Conservation (phyloP, 495 filamentous ascomycete genomes). For the Talaromyces proteolyticus region DNA sequence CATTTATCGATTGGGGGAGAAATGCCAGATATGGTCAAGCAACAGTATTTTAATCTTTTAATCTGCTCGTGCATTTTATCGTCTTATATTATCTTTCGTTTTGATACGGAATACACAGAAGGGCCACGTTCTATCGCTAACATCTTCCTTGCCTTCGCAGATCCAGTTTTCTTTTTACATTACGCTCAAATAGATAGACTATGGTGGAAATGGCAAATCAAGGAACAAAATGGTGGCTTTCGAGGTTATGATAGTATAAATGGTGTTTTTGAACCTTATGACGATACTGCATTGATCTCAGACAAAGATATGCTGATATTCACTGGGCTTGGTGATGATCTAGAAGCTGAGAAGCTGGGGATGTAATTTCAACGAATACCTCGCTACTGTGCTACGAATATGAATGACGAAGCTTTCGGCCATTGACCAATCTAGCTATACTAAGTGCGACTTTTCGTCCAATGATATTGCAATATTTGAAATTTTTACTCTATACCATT, state of each 20-base stretch:
- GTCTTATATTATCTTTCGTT: neutral
- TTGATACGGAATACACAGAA: too few relatives aligned
- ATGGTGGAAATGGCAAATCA: slow-evolving; percentile 47
- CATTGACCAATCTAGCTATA: too few relatives aligned
- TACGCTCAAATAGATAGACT: slow-evolving; percentile 50
- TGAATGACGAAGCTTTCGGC: too few relatives aligned
- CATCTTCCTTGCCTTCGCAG: slow-evolving; percentile 11
- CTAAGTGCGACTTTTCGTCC: too few relatives aligned
- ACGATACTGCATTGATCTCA: neutral
- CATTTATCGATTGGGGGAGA: slow-evolving; percentile 1
- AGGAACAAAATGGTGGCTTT: neutral
- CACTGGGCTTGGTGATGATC: neutral
- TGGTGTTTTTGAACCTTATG: neutral
- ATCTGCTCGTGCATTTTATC: neutral
- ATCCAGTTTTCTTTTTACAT: slow-evolving; percentile 54
- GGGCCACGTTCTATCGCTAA: too few relatives aligned
- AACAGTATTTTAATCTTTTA: too few relatives aligned
- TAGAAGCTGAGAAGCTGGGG: neutral
- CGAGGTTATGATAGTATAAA: neutral
- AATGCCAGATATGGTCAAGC: neutral
- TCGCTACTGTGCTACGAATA: neutral
- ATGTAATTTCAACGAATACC: neutral
- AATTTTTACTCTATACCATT: too few relatives aligned
- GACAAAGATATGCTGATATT: neutral
- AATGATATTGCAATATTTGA: too few relatives aligned